Conservation (phyloP, 768 basidiomycete species). For the Pilatotrama ljubarskyi region DNA sequence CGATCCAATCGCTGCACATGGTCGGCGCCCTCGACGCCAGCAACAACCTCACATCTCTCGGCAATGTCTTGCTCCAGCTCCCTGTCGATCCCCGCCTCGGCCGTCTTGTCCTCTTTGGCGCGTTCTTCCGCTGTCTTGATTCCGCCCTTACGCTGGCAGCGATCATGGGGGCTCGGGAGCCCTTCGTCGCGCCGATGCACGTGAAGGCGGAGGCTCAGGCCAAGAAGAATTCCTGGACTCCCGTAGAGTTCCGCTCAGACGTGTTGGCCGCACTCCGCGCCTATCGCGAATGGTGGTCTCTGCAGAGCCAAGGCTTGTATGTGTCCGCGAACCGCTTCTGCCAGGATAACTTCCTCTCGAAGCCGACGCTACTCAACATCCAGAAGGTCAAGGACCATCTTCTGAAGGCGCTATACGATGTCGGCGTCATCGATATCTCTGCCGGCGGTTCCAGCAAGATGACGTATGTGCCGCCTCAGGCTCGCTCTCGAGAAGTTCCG, state of each 20-base stretch:
- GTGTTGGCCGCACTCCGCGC: slow-evolving; percentile 76
- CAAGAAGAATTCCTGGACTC: slow-evolving; percentile 77
- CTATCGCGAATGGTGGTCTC: slow-evolving; percentile 77
- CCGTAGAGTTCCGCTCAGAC: slow-evolving; percentile 81
- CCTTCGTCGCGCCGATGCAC: slow-evolving; percentile 83
- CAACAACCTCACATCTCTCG: slow-evolving; percentile 82
- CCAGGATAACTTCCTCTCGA: slow-evolving; percentile 83
- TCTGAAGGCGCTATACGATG: slow-evolving; percentile 70
- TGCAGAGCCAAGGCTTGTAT: slow-evolving; percentile 69
- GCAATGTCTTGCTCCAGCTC: slow-evolving; percentile 82
- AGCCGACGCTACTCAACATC: slow-evolving; percentile 79
- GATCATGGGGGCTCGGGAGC: slow-evolving; percentile 85
- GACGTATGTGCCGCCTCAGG: slow-evolving; percentile 25
- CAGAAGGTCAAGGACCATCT: slow-evolving; percentile 80
- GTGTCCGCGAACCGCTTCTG: slow-evolving; percentile 72
- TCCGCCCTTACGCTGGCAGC: slow-evolving; percentile 89
- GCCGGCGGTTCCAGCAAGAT: slow-evolving; percentile 46
- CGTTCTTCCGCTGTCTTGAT: slow-evolving; percentile 91
- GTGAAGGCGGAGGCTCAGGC: slow-evolving; percentile 69
- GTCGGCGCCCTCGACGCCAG: slow-evolving; percentile 81
- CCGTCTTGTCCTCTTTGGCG: slow-evolving; percentile 84
- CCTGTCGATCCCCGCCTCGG: slow-evolving; percentile 92
- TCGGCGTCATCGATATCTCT: slow-evolving; percentile 81
- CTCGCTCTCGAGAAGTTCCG: slow-evolving; percentile 33
- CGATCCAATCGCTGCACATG: slow-evolving; percentile 78